Conservation (phyloP, 805 yeast genomes). For the Hyphopichia homilentoma region DNA sequence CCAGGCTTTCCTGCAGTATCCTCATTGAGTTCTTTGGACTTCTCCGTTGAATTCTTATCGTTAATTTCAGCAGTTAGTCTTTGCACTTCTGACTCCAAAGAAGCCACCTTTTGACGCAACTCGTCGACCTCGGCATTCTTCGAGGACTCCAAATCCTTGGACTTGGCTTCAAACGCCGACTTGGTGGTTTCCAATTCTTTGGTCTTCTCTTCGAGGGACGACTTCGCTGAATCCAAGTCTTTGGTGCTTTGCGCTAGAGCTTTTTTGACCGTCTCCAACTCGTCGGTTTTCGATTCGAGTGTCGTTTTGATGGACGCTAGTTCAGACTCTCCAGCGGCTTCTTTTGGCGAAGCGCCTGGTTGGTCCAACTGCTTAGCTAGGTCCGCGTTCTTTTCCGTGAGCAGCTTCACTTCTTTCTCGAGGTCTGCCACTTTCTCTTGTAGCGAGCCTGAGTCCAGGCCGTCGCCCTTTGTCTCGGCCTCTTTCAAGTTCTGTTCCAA, state of each 20-base stretch:
- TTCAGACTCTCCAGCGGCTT: too few relatives aligned
- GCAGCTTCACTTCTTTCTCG: neutral
- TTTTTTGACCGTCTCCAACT: slow-evolving; percentile 6
- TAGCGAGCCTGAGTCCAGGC: neutral
- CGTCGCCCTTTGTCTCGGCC: neutral
- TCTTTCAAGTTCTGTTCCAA: slow-evolving; percentile 2
- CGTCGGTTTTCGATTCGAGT: slow-evolving; percentile 8
- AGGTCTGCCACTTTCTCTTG: neutral
- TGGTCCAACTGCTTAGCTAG: too few relatives aligned
- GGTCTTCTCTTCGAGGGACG: slow-evolving; percentile 2
- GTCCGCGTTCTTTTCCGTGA: too few relatives aligned
- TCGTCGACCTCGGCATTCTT: too few relatives aligned
- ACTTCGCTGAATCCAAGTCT: neutral
- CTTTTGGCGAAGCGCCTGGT: too few relatives aligned
- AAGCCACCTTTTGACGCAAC: too few relatives aligned
- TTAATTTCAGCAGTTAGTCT: too few relatives aligned
- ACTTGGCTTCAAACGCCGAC: too few relatives aligned
- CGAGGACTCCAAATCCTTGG: too few relatives aligned
- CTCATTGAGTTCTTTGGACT: neutral
- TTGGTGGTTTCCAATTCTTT: slow-evolving; percentile 10
- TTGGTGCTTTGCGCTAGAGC: neutral
- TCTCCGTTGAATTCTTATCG: neutral
- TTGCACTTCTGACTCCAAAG: too few relatives aligned
- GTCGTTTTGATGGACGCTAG: neutral
- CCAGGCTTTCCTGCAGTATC: too few relatives aligned